phyloP scores from a whole-genome alignment of 2,329 filamentous ascomycete genomes.

The Passalora sequoiae region DNA sequence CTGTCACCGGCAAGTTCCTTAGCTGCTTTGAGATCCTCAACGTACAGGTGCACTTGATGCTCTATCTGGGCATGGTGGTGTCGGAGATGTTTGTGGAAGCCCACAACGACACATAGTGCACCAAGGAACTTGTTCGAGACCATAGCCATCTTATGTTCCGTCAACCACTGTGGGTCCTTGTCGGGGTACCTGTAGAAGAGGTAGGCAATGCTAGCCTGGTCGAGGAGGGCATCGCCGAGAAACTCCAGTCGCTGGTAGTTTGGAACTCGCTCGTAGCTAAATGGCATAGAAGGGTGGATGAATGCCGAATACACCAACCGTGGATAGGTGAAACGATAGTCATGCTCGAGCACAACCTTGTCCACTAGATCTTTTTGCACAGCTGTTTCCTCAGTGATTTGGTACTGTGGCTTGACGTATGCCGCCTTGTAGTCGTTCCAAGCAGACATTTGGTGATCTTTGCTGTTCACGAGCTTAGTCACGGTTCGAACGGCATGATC shows the following conservation, averaged over 20 bases:
- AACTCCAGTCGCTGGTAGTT: conserved; percentile 91
- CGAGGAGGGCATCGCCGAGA: conserved; percentile 79
- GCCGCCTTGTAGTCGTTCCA: conserved; percentile 69
- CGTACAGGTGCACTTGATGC: conserved; percentile 50
- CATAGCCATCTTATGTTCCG: conserved; percentile 99
- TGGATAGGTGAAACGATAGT: conserved; percentile 68
- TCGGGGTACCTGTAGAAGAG: conserved; percentile 71
- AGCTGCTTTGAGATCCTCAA: conserved; percentile 53
- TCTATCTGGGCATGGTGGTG: conserved; percentile 48
- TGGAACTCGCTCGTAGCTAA: conserved; percentile 69
- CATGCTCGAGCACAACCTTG: conserved; percentile 56
- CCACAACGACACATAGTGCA: conserved; percentile 70
- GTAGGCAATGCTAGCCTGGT: conserved; percentile 78
- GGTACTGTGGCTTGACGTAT: conserved; percentile 68
- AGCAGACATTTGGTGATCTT: conserved; percentile 61
- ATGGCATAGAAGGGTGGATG: conserved; percentile 77
- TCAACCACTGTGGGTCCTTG: conserved; percentile 91
- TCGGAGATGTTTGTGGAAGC: conserved; percentile 68
- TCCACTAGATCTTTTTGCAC: conserved; percentile 63
- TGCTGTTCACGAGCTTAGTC: conserved; percentile 62
- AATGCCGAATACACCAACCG: conserved; percentile 78
- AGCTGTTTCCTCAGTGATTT: conserved; percentile 57
- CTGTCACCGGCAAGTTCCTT: conserved; percentile 46
- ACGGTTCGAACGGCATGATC: conserved; percentile 61
- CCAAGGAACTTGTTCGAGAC: conserved; percentile 92